Evolutionary conservation across 2,329 filamentous ascomycete genomes (phyloP).

Genomic region (Neofusicoccum laricinum): DNA sequence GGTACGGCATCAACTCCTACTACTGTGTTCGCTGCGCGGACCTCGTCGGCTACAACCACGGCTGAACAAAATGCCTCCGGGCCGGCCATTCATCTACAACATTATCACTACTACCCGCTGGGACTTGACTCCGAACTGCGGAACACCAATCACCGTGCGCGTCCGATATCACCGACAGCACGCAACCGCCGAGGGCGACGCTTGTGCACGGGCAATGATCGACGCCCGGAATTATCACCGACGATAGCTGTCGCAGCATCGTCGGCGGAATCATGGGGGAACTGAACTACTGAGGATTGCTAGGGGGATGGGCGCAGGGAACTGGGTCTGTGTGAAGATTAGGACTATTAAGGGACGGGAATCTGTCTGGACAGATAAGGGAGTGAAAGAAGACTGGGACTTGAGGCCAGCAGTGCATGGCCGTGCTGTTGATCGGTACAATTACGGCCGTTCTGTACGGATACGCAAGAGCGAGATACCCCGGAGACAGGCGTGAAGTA

Average conservation of each 20-base stretch:
- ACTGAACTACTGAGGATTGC: not conserved
- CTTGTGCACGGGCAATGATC: not conserved
- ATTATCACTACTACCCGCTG: not conserved
- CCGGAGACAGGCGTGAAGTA: not conserved
- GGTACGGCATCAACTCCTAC: conserved; percentile 38
- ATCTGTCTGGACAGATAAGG: not conserved
- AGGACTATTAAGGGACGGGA: not conserved
- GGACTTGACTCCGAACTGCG: not conserved
- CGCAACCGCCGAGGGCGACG: not conserved
- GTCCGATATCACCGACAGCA: not conserved
- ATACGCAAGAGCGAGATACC: not conserved
- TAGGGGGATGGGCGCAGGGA: conserved; percentile 3
- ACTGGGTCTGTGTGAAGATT: not conserved
- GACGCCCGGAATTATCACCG: not conserved
- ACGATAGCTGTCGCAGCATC: not conserved
- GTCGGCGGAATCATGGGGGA: not conserved
- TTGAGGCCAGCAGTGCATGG: not conserved
- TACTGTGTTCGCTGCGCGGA: conserved; percentile 41
- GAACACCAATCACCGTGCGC: not conserved
- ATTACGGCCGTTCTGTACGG: not conserved
- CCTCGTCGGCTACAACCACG: conserved; percentile 37
- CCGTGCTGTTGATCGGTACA: not conserved
- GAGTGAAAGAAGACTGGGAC: not conserved
- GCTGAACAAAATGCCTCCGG: conserved; percentile 23
- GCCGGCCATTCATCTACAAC: too few relatives aligned